Conservation (phyloP, 2,329 filamentous ascomycete genomes). For the Cercospora sp. region DNA sequence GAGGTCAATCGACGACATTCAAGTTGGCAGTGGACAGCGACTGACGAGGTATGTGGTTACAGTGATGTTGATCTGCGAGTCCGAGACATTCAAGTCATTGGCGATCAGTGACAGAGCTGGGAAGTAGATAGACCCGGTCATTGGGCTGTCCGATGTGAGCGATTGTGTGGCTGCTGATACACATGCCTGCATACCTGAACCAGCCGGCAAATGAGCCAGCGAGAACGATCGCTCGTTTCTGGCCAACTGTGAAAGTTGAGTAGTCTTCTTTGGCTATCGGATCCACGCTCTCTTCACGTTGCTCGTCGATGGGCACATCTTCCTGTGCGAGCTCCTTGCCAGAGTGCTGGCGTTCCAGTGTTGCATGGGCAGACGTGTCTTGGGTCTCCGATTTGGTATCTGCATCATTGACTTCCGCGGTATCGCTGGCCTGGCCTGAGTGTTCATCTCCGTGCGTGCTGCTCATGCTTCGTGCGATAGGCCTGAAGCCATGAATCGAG, state of each 20-base stretch:
- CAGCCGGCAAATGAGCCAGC: slow-evolving; percentile 32
- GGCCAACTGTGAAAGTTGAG: slow-evolving; percentile 35
- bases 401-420: neutral
- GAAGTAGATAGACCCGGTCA: slow-evolving; percentile 44
- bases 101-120: slow-evolving; percentile 41
- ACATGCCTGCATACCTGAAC: slow-evolving; percentile 23
- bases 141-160: slow-evolving; percentile 24
- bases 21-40: neutral
- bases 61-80: slow-evolving; percentile 51
- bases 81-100: slow-evolving; percentile 43
- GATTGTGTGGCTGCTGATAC: neutral
- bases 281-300: slow-evolving; percentile 5
- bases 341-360: neutral
- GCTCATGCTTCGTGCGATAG: neutral
- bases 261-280: slow-evolving; percentile 30
- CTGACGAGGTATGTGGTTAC: slow-evolving; percentile 52
- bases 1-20: neutral
- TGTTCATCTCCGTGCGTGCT: neutral
- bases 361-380: neutral
- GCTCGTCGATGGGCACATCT: neutral
- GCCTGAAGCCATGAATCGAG: neutral
- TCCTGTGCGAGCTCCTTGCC: neutral
- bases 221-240: slow-evolving; percentile 37
- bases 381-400: neutral
- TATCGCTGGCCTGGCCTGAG: neutral